Evolutionary conservation across 2,329 filamentous ascomycete species (phyloP).

Genomic region (Acrodontium crateriforme): DNA sequence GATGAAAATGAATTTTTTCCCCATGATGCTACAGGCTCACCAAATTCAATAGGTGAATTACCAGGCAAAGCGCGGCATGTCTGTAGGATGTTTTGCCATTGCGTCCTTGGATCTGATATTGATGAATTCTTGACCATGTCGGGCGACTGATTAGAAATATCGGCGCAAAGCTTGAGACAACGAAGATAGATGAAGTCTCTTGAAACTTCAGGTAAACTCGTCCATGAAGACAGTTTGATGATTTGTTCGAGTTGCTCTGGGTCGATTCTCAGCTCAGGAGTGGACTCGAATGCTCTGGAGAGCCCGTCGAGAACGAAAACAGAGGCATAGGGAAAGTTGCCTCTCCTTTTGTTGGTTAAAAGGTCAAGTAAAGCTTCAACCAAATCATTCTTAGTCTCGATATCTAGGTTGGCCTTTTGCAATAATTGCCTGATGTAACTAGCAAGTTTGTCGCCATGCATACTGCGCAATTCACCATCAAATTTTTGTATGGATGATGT

Average conservation of each 20-base stretch:
- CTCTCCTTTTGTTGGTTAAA: slow-evolving; percentile 14
- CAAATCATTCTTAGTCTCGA: slow-evolving; percentile 7
- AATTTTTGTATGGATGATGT: slow-evolving; percentile 24
- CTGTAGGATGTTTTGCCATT: no score
- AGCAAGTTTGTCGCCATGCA: slow-evolving; percentile 28
- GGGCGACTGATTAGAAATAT: no score
- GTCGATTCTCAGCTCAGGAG: slow-evolving; percentile 8
- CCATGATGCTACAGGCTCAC: no score
- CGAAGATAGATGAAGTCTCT: slow-evolving; percentile 24
- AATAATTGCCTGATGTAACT: slow-evolving; percentile 23
- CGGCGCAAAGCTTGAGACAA: slow-evolving; percentile 15
- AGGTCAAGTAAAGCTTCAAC: slow-evolving; percentile 23
- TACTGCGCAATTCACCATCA: slow-evolving; percentile 20
- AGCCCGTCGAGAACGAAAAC: slow-evolving; percentile 32
- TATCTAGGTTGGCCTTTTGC: slow-evolving; percentile 5
- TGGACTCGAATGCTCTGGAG: slow-evolving; percentile 18
- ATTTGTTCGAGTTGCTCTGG: slow-evolving; percentile 21
- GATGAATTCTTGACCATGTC: no score
- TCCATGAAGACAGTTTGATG: slow-evolving; percentile 22
- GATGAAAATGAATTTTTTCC: no score
- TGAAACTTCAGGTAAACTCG: slow-evolving; percentile 30
- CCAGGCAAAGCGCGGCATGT: no score
- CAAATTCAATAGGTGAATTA: no score
- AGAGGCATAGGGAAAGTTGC: slow-evolving; percentile 28
- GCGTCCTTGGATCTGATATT: no score